These are phyloP conservation scores for Pyrenochaeta sp. DNA, from an alignment of 2,329 filamentous ascomycete species.

Conservation along the genomic window DNA sequence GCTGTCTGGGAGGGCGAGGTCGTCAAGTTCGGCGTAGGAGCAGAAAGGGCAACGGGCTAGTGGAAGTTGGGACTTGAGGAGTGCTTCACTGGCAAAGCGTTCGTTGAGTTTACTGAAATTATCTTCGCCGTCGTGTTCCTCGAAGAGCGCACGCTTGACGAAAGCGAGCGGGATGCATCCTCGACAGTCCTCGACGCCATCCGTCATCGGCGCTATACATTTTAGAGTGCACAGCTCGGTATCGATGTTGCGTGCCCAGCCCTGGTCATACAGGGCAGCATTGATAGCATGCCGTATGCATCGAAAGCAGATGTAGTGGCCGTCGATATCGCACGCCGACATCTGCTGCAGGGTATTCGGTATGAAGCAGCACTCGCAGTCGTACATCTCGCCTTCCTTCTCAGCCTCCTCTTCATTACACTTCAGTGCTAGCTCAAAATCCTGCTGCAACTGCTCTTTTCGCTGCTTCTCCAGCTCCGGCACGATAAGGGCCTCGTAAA, in stretches of 20 bases:
- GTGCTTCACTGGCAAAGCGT: constrained; percentile 77
- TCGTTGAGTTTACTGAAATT: constrained; percentile 79
- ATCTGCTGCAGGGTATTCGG: constrained; percentile 77
- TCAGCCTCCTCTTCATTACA: constrained; percentile 61
- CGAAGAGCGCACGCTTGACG: constrained; percentile 75
- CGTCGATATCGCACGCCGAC: constrained; percentile 72
- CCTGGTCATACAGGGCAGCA: constrained; percentile 92
- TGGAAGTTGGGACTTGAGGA: constrained; percentile 76
- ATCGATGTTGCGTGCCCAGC: constrained; percentile 84
- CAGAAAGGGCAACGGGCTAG: constrained; percentile 91
- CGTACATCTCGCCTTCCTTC: constrained; percentile 60
- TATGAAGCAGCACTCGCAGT: constrained; percentile 82
- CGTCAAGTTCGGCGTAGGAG: constrained; percentile 86
- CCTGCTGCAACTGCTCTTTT: constrained; percentile 50
- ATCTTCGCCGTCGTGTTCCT: constrained; percentile 74
- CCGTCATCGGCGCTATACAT: constrained; percentile 79
- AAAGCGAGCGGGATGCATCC: constrained; percentile 76
- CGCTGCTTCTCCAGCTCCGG: constrained; percentile 52
- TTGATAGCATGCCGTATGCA: constrained; percentile 84
- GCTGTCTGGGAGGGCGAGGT: constrained; percentile 41
- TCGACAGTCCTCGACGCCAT: constrained; percentile 63
- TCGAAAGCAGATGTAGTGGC: constrained; percentile 79
- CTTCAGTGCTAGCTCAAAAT: constrained; percentile 53
- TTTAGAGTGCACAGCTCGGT: constrained; percentile 75
- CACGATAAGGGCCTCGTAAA: constrained; percentile 55